phyloP scores from a whole-genome alignment of 2,329 filamentous ascomycete species.

The Fusarium protoensiforme region DNA sequence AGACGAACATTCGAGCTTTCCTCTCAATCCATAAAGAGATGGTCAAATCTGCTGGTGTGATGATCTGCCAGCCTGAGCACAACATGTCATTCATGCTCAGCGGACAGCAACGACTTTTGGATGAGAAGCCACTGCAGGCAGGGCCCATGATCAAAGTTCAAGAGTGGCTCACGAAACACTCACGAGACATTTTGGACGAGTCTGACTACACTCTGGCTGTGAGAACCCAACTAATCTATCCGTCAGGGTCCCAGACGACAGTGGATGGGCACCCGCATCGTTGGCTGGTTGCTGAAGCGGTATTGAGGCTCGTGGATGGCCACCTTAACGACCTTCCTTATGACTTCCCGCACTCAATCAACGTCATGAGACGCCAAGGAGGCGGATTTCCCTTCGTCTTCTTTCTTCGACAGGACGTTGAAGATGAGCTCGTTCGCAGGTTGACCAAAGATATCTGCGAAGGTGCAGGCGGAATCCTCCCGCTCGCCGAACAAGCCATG shows the following conservation, averaged over 20 bases:
- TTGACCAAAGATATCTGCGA: constrained; percentile 36
- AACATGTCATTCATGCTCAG: constrained; percentile 73
- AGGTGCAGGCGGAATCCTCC: constrained; percentile 36
- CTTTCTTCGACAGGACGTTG: constrained; percentile 62
- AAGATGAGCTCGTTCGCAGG: constrained; percentile 53
- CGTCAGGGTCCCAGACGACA: constrained; percentile 59
- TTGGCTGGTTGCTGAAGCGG: constrained; percentile 58
- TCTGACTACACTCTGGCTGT: constrained; percentile 67
- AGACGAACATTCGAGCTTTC: constrained; percentile 47
- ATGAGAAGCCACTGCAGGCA: constrained; percentile 57
- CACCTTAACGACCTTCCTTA: constrained; percentile 51
- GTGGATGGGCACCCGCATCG: constrained; percentile 66
- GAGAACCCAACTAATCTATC: constrained; percentile 69
- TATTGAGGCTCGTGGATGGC: constrained; percentile 55
- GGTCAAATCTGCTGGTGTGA: constrained; percentile 58
- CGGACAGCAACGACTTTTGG: constrained; percentile 66
- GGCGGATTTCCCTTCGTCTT: constrained; percentile 60
- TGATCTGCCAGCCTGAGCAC: constrained; percentile 72
- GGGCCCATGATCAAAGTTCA: constrained; percentile 63
- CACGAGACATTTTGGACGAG: constrained; percentile 74
- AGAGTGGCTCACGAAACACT: constrained; percentile 59
- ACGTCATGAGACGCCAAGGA: constrained; percentile 49
- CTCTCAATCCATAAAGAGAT: constrained; percentile 53
- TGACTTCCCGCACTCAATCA: constrained; percentile 46
- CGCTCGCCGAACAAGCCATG: constrained; percentile 32